Evolutionary conservation across 805 yeast species (phyloP).

Genomic region (Barnettozyma sp.): DNA sequence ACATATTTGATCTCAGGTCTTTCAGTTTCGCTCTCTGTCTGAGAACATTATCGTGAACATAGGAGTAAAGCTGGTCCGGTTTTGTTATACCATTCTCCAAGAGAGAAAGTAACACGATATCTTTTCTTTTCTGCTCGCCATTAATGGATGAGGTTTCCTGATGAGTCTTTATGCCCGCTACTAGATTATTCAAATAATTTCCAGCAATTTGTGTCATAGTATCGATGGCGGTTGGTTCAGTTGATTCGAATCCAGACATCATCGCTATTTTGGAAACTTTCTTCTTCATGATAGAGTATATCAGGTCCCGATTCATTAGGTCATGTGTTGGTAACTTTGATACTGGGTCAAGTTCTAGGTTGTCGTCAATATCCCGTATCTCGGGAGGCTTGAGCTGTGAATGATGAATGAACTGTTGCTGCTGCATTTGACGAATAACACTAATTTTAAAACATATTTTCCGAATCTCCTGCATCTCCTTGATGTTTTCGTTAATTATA

Average conservation of each 20-base stretch:
- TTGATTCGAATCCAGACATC: constrained; percentile 87
- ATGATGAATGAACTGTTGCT: constrained; percentile 66
- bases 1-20: constrained; percentile 62
- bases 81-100: constrained; percentile 82
- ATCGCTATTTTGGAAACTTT: constrained; percentile 73
- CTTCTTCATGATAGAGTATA: constrained; percentile 58
- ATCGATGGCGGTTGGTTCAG: constrained; percentile 71
- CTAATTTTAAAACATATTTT: constrained; percentile 84
- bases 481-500: constrained; percentile 57
- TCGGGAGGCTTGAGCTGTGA: constrained; percentile 68
- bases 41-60: constrained; percentile 62
- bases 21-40: constrained; percentile 63
- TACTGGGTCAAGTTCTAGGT: constrained; percentile 71
- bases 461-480: constrained; percentile 80
- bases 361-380: constrained; percentile 50
- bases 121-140: constrained; percentile 29
- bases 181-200: constrained; percentile 66
- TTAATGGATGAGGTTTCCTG: constrained; percentile 50
- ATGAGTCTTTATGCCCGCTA: constrained; percentile 62
- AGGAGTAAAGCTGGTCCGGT: constrained; percentile 68
- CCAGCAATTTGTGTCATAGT: constrained; percentile 80
- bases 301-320: constrained; percentile 47
- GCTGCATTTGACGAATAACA: constrained; percentile 84
- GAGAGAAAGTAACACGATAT: constrained; percentile 53
- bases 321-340: constrained; percentile 73